Conservation (phyloP, 2,329 filamentous ascomycete species). For the Lachnellula subtilissima region DNA sequence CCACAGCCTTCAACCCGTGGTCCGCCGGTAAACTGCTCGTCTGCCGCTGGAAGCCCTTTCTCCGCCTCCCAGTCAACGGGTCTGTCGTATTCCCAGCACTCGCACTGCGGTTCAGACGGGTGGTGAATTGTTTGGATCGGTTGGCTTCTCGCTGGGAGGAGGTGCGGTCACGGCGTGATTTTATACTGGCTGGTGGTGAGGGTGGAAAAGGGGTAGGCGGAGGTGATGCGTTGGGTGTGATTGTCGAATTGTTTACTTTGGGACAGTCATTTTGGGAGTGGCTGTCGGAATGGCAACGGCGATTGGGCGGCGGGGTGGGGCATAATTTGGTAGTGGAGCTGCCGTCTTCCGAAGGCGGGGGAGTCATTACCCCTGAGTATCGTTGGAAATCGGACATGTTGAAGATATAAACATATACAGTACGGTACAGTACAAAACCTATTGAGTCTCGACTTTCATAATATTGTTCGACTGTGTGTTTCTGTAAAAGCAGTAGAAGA, state of each 20-base stretch:
- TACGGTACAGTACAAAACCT: too few relatives aligned
- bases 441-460: background rate
- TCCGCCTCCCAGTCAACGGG: conserved; percentile 14
- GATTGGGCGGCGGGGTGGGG: background rate
- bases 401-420: background rate
- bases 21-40: conserved; percentile 22
- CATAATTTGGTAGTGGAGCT: background rate
- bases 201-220: conserved; percentile 10
- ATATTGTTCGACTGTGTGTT: background rate
- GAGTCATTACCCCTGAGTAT: background rate
- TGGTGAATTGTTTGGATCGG: conserved; percentile 25
- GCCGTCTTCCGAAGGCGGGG: conserved; percentile 1
- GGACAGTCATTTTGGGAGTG: conserved; percentile 8
- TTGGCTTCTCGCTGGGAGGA: conserved; percentile 24
- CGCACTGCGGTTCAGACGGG: conserved; percentile 23
- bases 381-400: background rate
- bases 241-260: conserved; percentile 17
- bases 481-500: background rate
- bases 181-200: conserved; percentile 18
- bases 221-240: background rate
- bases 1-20: conserved; percentile 27
- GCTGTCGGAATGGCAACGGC: conserved; percentile 5
- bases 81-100: conserved; percentile 12
- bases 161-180: conserved; percentile 22
- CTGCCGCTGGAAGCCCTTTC: conserved; percentile 12